Conservation (phyloP, 169 alveolate genomes). For the Eimeria tenella region DNA sequence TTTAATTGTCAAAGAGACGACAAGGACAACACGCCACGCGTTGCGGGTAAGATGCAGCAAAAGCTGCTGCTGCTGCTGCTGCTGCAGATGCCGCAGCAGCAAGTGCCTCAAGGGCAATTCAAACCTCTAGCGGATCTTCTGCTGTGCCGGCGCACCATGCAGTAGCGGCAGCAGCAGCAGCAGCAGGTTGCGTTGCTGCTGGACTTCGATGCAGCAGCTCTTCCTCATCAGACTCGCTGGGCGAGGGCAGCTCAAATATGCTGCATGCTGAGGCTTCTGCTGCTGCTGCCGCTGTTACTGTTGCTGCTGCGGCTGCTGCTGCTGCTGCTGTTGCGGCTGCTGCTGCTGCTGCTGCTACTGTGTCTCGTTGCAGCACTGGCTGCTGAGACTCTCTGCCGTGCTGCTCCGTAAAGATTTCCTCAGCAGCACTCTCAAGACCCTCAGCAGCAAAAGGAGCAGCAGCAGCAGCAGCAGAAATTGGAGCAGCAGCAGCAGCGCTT, state of each 20-base stretch:
- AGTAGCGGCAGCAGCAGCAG: background rate
- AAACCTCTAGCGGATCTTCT: too few species aligned
- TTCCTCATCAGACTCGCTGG: too few species aligned
- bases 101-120: too few species aligned
- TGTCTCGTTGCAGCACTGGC: background rate
- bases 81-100: too few species aligned
- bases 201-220: background rate
- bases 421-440: background rate
- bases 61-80: too few species aligned
- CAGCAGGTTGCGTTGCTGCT: background rate
- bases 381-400: background rate
- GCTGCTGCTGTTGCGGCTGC: background rate
- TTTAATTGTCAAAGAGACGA: too few species aligned
- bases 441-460: background rate
- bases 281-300: background rate
- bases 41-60: too few species aligned
- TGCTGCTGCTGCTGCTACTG: constrained; percentile 16
- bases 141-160: background rate
- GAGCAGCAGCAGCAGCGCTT: background rate
- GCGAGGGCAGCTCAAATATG: background rate
- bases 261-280: background rate
- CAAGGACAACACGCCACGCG: too few species aligned
- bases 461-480: background rate
- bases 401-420: background rate
- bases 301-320: background rate